Conservation (phyloP, 2,329 filamentous ascomycete species). For the Aureobasidium sp. region DNA sequence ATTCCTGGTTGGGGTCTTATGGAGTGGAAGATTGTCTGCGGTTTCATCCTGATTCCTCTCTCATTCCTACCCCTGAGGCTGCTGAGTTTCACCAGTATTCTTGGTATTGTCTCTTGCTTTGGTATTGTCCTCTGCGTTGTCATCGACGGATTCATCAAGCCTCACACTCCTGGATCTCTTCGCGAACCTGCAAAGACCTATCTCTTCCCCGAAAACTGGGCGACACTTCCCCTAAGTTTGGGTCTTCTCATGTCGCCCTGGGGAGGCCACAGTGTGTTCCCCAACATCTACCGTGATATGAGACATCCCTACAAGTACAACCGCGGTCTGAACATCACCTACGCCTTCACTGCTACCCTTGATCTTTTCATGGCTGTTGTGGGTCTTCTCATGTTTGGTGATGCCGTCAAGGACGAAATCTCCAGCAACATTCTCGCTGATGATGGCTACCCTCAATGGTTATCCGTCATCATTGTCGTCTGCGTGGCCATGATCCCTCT, state of each 20-base stretch:
- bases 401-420: constrained; percentile 77
- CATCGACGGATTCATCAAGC: constrained; percentile 78
- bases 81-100: constrained; percentile 80
- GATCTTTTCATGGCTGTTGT: constrained; percentile 75
- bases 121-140: constrained; percentile 80
- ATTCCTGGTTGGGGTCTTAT: constrained; percentile 61
- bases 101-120: constrained; percentile 86
- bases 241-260: constrained; percentile 80
- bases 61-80: constrained; percentile 77
- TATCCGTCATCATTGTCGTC: constrained; percentile 73
- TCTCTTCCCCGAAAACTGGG: constrained; percentile 78
- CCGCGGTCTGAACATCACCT: constrained; percentile 68
- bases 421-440: constrained; percentile 80
- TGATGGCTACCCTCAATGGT: constrained; percentile 60
- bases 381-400: constrained; percentile 91
- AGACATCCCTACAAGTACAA: constrained; percentile 74
- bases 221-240: constrained; percentile 77
- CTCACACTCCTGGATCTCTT: constrained; percentile 70
- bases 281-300: constrained; percentile 75
- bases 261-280: constrained; percentile 69
- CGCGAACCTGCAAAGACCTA: constrained; percentile 71
- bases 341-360: constrained; percentile 73
- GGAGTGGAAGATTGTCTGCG: constrained; percentile 80
- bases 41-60: constrained; percentile 67
- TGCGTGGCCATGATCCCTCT: constrained; percentile 90